These are phyloP conservation scores for Alternaria brassicicola DNA, from an alignment of 2,329 filamentous ascomycete species.

Conservation along the genomic window DNA sequence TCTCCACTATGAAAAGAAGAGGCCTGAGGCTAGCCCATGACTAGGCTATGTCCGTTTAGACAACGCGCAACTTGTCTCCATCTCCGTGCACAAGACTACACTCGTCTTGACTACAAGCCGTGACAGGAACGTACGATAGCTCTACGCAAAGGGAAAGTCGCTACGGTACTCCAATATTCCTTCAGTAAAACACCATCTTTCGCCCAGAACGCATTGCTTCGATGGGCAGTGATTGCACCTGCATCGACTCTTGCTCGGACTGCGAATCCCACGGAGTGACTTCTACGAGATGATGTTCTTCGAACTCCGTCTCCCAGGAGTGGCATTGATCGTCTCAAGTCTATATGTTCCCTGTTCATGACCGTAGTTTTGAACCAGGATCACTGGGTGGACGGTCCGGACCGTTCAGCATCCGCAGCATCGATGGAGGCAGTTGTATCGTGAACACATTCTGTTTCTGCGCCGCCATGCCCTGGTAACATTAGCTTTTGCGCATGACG, in stretches of 20 bases:
- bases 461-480: no score
- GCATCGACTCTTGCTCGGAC: neutral
- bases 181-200: neutral
- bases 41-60: neutral
- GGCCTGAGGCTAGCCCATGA: neutral
- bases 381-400: neutral
- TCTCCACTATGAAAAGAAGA: neutral
- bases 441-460: neutral
- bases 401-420: neutral
- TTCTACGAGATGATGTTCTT: neutral
- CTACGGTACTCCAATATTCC: neutral
- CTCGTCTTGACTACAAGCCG: neutral
- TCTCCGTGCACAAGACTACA: constrained; percentile 3
- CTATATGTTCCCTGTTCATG: neutral
- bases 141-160: constrained; percentile 1
- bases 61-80: constrained; percentile 1
- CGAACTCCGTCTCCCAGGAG: neutral
- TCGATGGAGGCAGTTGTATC: neutral
- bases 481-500: neutral
- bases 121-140: neutral
- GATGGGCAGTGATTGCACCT: neutral
- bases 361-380: neutral
- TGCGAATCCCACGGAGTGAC: neutral
- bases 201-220: neutral
- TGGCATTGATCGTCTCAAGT: neutral